A percentile compares a stretch with the other conserved stretches of the same genome.
Conservation (phyloP, 2,329 filamentous ascomycete species). For the Colletotrichum musicola region DNA sequence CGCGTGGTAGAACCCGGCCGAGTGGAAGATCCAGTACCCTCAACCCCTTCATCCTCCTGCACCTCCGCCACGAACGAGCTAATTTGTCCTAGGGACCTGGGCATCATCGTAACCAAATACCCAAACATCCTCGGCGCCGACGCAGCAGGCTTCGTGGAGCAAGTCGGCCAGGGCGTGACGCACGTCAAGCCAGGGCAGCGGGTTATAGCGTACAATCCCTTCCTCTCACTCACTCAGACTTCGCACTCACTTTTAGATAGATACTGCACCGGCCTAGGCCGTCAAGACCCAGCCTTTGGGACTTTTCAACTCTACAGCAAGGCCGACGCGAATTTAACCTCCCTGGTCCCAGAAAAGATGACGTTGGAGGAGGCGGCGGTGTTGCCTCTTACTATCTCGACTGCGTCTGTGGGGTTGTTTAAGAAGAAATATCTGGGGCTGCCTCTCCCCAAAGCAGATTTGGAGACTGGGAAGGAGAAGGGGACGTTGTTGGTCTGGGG, state of each 20-base stretch:
- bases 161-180: slow-evolving; percentile 41
- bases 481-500: slow-evolving; percentile 55
- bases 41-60: fast-evolving
- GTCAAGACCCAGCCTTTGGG: slow-evolving; percentile 11
- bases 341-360: slow-evolving; percentile 12
- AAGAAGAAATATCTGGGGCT: slow-evolving; percentile 40
- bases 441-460: slow-evolving; percentile 18
- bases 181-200: slow-evolving; percentile 43
- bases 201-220: slow-evolving; percentile 33
- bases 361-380: slow-evolving; percentile 26
- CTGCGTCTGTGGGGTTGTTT: slow-evolving; percentile 41
- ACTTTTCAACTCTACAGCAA: slow-evolving; percentile 29
- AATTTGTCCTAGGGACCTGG: fast-evolving
- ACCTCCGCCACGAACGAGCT: not conserved
- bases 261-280: slow-evolving; percentile 11
- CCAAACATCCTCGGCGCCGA: slow-evolving; percentile 39
- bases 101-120: slow-evolving; percentile 7
- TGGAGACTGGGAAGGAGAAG: slow-evolving; percentile 2
- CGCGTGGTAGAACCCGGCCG: not conserved
- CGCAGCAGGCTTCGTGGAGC: slow-evolving; percentile 42
- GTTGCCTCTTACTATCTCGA: slow-evolving; percentile 34
- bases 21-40: slow-evolving; percentile 19
- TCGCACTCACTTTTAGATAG: not conserved
- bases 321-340: slow-evolving; percentile 1
- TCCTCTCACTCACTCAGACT: no score